Conservation (phyloP, 495 filamentous ascomycete genomes). For the Penicillium robsamsonii region DNA sequence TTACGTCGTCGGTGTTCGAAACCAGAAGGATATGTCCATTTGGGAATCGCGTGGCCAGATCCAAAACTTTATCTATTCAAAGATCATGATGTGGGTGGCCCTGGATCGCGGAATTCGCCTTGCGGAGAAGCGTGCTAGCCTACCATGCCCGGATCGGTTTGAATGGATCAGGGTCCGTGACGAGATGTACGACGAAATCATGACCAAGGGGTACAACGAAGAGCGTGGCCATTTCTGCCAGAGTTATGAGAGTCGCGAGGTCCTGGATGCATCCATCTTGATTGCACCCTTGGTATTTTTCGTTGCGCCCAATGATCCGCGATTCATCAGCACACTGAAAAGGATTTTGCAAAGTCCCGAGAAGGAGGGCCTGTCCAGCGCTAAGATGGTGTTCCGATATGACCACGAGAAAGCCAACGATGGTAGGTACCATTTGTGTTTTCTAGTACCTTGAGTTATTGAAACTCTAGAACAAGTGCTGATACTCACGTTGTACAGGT, state of each 20-base stretch:
- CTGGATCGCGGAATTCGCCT: slow-evolving; percentile 69
- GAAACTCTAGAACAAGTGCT: slow-evolving; percentile 9
- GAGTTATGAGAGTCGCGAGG: slow-evolving; percentile 65
- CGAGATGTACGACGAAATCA: slow-evolving; percentile 67
- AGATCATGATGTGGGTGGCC: slow-evolving; percentile 76
- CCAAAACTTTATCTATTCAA: slow-evolving; percentile 71
- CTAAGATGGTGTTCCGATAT: slow-evolving; percentile 70
- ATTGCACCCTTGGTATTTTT: slow-evolving; percentile 76
- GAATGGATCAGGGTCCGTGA: slow-evolving; percentile 63
- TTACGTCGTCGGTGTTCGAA: slow-evolving; percentile 44
- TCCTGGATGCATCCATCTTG: slow-evolving; percentile 67
- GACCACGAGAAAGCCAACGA: slow-evolving; percentile 63
- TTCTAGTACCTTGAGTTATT: not conserved
- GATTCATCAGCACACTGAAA: slow-evolving; percentile 67
- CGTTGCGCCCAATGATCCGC: slow-evolving; percentile 67
- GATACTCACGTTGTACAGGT: slow-evolving; percentile 43
- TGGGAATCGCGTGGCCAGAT: slow-evolving; percentile 73
- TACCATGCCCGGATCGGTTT: slow-evolving; percentile 64
- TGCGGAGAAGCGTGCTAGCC: slow-evolving; percentile 61
- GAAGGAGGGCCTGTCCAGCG: slow-evolving; percentile 68
- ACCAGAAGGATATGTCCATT: slow-evolving; percentile 71
- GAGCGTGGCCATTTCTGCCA: slow-evolving; percentile 65
- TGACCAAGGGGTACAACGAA: slow-evolving; percentile 65
- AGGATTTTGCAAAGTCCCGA: slow-evolving; percentile 63
- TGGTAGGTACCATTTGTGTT: slow-evolving; percentile 45